phyloP scores from a whole-genome alignment of 2,329 filamentous ascomycete genomes.

The Meredithiella fracta region DNA sequence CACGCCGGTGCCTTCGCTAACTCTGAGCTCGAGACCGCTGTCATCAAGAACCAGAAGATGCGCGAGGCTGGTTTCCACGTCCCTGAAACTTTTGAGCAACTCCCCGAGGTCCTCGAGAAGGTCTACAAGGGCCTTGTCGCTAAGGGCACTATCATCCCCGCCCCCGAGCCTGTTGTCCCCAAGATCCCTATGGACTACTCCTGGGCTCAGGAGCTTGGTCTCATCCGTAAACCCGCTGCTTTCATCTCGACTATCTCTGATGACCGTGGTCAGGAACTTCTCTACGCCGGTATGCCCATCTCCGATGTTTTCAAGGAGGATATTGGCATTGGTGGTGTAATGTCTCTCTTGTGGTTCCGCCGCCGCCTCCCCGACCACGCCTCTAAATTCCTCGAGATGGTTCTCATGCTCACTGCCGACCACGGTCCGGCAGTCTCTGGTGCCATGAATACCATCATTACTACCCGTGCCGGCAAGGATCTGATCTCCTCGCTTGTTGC shows the following conservation, averaged over 20 bases:
- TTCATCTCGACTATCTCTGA: slow-evolving; percentile 99
- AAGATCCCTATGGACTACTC: slow-evolving; percentile 99
- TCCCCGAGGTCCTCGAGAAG: slow-evolving; percentile 56
- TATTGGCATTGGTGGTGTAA: slow-evolving; percentile 98
- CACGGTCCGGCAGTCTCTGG: slow-evolving; percentile 97
- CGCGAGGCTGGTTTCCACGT: slow-evolving; percentile 86
- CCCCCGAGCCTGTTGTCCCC: slow-evolving; percentile 77
- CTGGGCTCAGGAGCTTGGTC: slow-evolving; percentile 97
- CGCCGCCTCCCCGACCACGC: slow-evolving; percentile 89
- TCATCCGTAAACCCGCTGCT: slow-evolving; percentile 97
- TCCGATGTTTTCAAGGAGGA: slow-evolving; percentile 99
- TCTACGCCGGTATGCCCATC: slow-evolving; percentile 98
- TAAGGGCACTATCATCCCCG: slow-evolving; percentile 69
- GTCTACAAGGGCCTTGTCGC: slow-evolving; percentile 84
- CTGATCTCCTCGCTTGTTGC: slow-evolving; percentile 88
- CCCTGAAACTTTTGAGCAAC: slow-evolving; percentile 90
- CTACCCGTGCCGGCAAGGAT: slow-evolving; percentile 97
- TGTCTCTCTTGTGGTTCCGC: slow-evolving; percentile 99
- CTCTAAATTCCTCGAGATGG: slow-evolving; percentile 99
- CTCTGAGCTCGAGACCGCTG: slow-evolving; percentile 95
- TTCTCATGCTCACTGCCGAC: slow-evolving; percentile 98
- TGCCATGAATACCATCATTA: slow-evolving; percentile 99
- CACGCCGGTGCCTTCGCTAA: slow-evolving; percentile 98
- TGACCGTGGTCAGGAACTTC: slow-evolving; percentile 96
- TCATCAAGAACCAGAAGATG: slow-evolving; percentile 95